Conservation (phyloP, 352 stramenopile genomes). For the Globisporangium cylindrosporum region DNA sequence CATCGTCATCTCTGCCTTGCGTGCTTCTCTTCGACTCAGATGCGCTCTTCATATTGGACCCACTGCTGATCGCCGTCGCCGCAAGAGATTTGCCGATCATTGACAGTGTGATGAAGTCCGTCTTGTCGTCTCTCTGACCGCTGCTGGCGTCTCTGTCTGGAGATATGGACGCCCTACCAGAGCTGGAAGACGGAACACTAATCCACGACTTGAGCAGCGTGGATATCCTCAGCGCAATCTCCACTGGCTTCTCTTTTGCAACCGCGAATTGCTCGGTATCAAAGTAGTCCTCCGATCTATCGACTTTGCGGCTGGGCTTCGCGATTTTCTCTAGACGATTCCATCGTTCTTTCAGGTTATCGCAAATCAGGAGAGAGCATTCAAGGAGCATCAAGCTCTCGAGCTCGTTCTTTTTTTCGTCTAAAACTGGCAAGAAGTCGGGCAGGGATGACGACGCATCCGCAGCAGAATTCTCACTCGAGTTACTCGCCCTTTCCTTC, state of each 20-base stretch:
- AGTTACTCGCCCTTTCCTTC: constrained; percentile 14
- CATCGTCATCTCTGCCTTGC: background rate
- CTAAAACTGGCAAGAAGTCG: constrained; percentile 44
- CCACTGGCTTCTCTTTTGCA: constrained; percentile 41
- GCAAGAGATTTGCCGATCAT: constrained; percentile 16
- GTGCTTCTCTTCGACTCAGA: background rate
- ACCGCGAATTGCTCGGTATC: constrained; percentile 64
- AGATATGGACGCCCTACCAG: constrained; percentile 5
- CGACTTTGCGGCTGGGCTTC: constrained; percentile 29
- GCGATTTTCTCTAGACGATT: constrained; percentile 49
- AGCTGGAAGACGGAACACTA: constrained; percentile 20
- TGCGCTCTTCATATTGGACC: background rate
- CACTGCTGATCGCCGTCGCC: constrained; percentile 5
- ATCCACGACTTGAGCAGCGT: constrained; percentile 61
- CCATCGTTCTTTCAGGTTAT: constrained; percentile 65
- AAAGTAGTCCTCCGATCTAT: constrained; percentile 29
- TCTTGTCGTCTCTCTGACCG: background rate
- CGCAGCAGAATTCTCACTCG: background rate
- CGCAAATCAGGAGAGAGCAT: constrained; percentile 51
- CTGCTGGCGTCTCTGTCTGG: constrained; percentile 9
- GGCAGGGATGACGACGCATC: constrained; percentile 21
- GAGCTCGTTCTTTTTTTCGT: constrained; percentile 35
- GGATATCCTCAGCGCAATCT: constrained; percentile 55
- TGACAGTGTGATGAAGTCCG: constrained; percentile 24
- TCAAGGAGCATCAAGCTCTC: constrained; percentile 53